Evolutionary conservation across 108 stramenopile species (phyloP).

Genomic region (Pseudonitzschia pungens): DNA sequence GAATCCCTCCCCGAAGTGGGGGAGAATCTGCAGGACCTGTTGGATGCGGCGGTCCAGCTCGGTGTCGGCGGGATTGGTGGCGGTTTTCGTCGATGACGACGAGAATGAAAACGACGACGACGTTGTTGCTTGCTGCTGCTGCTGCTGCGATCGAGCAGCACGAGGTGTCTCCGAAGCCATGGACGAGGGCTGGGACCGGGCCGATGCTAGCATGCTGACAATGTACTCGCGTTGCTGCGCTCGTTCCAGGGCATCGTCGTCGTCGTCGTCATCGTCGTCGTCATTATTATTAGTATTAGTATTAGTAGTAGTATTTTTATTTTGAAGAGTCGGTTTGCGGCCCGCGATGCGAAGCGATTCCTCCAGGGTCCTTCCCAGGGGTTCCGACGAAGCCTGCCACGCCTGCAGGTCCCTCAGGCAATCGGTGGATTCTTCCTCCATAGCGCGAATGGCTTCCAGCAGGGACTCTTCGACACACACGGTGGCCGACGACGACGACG

Average conservation of each 20-base stretch:
- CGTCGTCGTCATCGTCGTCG: neutral
- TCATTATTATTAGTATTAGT: no score
- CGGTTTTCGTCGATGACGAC: neutral
- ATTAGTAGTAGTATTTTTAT: no score
- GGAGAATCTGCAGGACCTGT: conserved; percentile 56
- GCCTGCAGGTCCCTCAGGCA: conserved; percentile 39
- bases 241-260: conserved; percentile 3
- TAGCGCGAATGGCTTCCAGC: conserved; percentile 31
- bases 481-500: no score
- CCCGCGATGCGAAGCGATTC: neutral
- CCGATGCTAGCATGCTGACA: conserved; percentile 40
- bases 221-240: conserved; percentile 42
- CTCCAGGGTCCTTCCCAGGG: conserved; percentile 21
- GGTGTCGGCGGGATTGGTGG: neutral
- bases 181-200: conserved; percentile 15
- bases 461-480: conserved; percentile 32
- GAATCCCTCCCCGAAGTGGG: conserved; percentile 79
- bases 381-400: conserved; percentile 30
- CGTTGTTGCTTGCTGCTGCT: no score
- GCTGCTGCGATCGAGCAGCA: neutral
- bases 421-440: conserved; percentile 39
- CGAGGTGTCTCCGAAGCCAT: neutral
- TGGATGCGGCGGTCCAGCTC: conserved; percentile 45
- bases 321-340: no score
- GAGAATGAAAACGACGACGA: neutral